Percentiles rank a stretch among this genome's conserved stretches.
Evolutionary conservation across 2,329 filamentous ascomycete genomes (phyloP).

Genomic region (Calonectria hawksworthii): DNA sequence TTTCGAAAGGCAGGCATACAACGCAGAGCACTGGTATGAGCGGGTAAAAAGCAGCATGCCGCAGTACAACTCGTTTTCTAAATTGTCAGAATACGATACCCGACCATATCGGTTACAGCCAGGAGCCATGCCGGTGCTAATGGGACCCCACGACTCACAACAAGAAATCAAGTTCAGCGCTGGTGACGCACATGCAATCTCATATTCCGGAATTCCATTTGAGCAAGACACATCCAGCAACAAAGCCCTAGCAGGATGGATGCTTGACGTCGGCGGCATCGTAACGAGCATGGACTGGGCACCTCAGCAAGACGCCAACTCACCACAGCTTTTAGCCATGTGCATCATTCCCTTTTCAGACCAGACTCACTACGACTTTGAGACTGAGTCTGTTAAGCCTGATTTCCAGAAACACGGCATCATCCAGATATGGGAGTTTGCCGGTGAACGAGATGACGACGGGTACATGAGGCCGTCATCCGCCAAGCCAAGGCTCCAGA

Average conservation of each 20-base stretch:
- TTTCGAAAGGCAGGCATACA: slow-evolving; percentile 49
- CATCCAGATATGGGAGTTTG: slow-evolving; percentile 68
- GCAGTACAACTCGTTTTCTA: slow-evolving; percentile 24
- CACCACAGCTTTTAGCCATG: slow-evolving; percentile 65
- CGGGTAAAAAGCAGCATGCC: slow-evolving; percentile 38
- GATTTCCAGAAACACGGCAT: slow-evolving; percentile 59
- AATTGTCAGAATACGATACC: slow-evolving; percentile 45
- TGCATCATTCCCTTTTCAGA: slow-evolving; percentile 65
- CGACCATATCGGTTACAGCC: slow-evolving; percentile 46
- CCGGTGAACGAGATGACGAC: slow-evolving; percentile 46
- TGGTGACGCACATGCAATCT: slow-evolving; percentile 43
- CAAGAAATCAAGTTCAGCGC: slow-evolving; percentile 48
- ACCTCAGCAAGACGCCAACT: slow-evolving; percentile 50
- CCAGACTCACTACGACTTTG: slow-evolving; percentile 58
- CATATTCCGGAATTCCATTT: slow-evolving; percentile 48
- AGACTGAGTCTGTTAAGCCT: slow-evolving; percentile 53
- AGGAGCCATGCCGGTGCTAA: slow-evolving; percentile 49
- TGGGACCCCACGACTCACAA: slow-evolving; percentile 50
- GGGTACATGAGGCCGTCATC: slow-evolving; percentile 53
- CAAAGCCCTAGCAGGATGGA: slow-evolving; percentile 60
- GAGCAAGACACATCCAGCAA: slow-evolving; percentile 40
- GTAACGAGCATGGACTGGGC: slow-evolving; percentile 68
- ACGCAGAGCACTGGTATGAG: slow-evolving; percentile 49
- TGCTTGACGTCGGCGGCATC: slow-evolving; percentile 68
- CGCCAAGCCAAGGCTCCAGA: slow-evolving; percentile 54